Evolutionary conservation across 768 basidiomycete species (phyloP).

Genomic region (Lactarius hengduanensis): DNA sequence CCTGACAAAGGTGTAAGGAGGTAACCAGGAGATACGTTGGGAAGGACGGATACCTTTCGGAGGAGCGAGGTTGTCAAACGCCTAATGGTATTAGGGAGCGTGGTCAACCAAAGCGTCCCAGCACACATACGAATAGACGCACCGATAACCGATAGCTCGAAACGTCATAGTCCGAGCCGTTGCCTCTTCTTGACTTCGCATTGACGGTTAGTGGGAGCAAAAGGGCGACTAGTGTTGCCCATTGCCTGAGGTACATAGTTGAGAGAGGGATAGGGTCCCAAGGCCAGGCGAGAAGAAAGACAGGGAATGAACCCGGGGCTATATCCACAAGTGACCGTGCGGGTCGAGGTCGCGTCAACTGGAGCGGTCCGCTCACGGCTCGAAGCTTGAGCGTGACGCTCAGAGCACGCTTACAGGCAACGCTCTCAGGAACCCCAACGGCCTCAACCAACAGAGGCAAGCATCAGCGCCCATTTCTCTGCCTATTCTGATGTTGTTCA

Average conservation of each 20-base stretch:
- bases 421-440: not conserved
- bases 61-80: slow-evolving; percentile 15
- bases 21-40: not conserved
- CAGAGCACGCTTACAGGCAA: not conserved
- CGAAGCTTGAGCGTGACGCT: not conserved
- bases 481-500: not conserved
- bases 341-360: not conserved
- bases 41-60: slow-evolving; percentile 11
- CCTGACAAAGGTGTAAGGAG: slow-evolving; percentile 24
- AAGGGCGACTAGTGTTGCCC: slow-evolving; percentile 8
- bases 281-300: not conserved
- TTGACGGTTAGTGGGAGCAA: slow-evolving; percentile 8
- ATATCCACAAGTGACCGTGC: no score
- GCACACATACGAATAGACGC: not conserved
- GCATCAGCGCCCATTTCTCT: not conserved
- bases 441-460: not conserved
- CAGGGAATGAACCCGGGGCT: not conserved
- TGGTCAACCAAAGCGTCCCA: not conserved
- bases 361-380: slow-evolving; percentile 7
- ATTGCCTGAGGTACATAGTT: slow-evolving; percentile 12
- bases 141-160: slow-evolving; percentile 15
- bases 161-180: slow-evolving; percentile 9
- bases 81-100: not conserved
- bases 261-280: not conserved
- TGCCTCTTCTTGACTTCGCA: slow-evolving; percentile 9